phyloP scores from a whole-genome alignment of 2,329 filamentous ascomycete genomes.

The Periconia macrospinosa region DNA sequence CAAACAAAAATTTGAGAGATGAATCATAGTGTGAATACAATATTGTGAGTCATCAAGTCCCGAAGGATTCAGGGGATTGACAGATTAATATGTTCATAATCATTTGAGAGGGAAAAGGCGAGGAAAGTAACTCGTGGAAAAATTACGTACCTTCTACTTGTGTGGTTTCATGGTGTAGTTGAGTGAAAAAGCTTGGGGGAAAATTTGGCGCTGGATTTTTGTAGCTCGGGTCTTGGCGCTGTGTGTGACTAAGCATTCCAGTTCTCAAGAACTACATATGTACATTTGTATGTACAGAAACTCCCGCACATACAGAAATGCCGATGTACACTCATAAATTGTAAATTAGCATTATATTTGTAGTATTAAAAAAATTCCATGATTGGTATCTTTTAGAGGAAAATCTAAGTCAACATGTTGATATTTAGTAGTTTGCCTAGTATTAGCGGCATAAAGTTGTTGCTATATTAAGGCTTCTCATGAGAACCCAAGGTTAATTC shows the following conservation, averaged over 20 bases:
- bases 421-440: too few species aligned
- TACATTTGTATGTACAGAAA: background rate
- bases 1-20: slow-evolving; percentile 2
- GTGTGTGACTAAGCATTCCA: slow-evolving; percentile 2
- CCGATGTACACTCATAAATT: too few species aligned
- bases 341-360: too few species aligned
- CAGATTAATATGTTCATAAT: slow-evolving; percentile 77
- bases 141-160: slow-evolving; percentile 36
- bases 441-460: too few species aligned
- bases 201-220: slow-evolving; percentile 1
- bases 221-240: slow-evolving; percentile 1
- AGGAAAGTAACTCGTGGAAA: background rate
- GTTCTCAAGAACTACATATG: background rate
- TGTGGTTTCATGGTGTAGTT: slow-evolving; percentile 35
- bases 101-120: slow-evolving; percentile 27
- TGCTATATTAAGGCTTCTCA: too few species aligned
- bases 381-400: background rate
- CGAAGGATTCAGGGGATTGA: slow-evolving; percentile 75
- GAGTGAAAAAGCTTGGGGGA: background rate
- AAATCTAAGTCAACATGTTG: background rate
- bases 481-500: too few species aligned
- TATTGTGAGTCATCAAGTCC: slow-evolving; percentile 54
- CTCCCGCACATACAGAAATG: too few species aligned
- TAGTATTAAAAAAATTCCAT: background rate
- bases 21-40: slow-evolving; percentile 46